Evolutionary conservation across 805 yeast genomes (phyloP).

Genomic region (Metschnikowia amazonensis): DNA sequence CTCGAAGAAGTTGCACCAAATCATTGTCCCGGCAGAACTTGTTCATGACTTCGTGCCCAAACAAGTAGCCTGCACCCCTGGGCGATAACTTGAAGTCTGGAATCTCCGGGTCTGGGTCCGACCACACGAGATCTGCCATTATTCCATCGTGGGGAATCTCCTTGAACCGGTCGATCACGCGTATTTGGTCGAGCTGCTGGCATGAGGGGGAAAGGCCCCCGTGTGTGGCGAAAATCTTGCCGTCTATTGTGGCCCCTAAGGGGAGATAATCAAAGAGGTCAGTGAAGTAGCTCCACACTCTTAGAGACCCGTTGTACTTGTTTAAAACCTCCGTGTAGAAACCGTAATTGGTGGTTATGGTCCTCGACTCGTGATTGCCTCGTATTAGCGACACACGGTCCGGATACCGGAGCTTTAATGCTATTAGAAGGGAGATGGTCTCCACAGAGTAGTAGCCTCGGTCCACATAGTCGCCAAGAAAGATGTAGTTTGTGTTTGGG

Average conservation of each 20-base stretch:
- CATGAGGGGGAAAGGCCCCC: slow-evolving; percentile 96
- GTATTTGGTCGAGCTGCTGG: slow-evolving; percentile 88
- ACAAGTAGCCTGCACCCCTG: slow-evolving; percentile 96
- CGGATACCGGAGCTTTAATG: slow-evolving; percentile 86
- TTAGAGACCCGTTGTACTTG: slow-evolving; percentile 69
- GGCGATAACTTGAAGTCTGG: slow-evolving; percentile 84
- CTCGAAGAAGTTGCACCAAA: slow-evolving; percentile 79
- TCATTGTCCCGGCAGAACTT: slow-evolving; percentile 76
- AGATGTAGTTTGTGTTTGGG: slow-evolving; percentile 89
- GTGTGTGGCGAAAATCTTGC: slow-evolving; percentile 88
- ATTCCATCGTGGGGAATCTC: slow-evolving; percentile 99
- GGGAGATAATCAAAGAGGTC: slow-evolving; percentile 91
- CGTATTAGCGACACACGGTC: slow-evolving; percentile 72
- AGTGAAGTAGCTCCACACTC: slow-evolving; percentile 86
- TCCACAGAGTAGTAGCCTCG: slow-evolving; percentile 92
- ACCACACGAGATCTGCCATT: slow-evolving; percentile 98
- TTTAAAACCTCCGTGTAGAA: slow-evolving; percentile 91
- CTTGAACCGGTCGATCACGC: slow-evolving; percentile 82
- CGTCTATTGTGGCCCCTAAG: slow-evolving; percentile 61
- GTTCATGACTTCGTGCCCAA: slow-evolving; percentile 87
- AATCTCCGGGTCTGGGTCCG: slow-evolving; percentile 82
- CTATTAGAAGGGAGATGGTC: slow-evolving; percentile 78
- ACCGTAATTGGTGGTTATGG: slow-evolving; percentile 95
- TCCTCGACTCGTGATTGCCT: slow-evolving; percentile 96
- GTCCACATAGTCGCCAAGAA: slow-evolving; percentile 95